Conservation (phyloP, 495 filamentous ascomycete species). For the Aspergillus bridgeri region DNA sequence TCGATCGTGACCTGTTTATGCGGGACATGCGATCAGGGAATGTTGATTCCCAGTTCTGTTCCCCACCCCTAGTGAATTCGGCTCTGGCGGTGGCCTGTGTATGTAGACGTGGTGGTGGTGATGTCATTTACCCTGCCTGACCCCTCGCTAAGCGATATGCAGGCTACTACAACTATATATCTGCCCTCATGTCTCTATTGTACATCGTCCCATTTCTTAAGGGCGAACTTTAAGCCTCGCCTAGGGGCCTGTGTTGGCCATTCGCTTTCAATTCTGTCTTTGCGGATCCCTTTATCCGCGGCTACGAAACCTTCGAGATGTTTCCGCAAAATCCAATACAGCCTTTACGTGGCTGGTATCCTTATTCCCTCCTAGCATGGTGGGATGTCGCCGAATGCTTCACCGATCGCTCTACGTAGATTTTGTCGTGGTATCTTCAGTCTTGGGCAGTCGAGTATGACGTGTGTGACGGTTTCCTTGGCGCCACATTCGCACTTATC, state of each 20-base stretch:
- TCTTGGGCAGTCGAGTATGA: conserved; percentile 3
- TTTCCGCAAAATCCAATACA: conserved; percentile 16
- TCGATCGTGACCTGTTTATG: background rate
- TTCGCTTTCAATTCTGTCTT: conserved; percentile 7
- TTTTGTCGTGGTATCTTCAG: background rate
- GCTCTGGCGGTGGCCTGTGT: background rate
- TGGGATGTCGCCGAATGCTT: conserved; percentile 2
- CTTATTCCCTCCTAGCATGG: conserved; percentile 11
- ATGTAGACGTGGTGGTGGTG: too few relatives aligned
- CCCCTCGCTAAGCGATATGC: conserved; percentile 13
- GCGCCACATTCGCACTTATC: conserved; percentile 9
- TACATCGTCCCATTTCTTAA: conserved; percentile 2
- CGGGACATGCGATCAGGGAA: background rate
- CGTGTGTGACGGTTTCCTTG: conserved; percentile 8
- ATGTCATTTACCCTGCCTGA: conserved; percentile 13
- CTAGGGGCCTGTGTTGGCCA: conserved; percentile 4
- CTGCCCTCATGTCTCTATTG: conserved; percentile 4
- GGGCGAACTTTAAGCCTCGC: conserved; percentile 7
- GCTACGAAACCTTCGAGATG: conserved; percentile 15
- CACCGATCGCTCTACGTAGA: background rate
- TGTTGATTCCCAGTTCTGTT: background rate
- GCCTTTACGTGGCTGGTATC: conserved; percentile 5
- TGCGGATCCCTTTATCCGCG: conserved; percentile 8
- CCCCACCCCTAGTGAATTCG: background rate
- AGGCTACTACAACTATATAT: conserved; percentile 13